phyloP scores from a whole-genome alignment of 1,139 yeast species.

The Kluyveromyces sp. region DNA sequence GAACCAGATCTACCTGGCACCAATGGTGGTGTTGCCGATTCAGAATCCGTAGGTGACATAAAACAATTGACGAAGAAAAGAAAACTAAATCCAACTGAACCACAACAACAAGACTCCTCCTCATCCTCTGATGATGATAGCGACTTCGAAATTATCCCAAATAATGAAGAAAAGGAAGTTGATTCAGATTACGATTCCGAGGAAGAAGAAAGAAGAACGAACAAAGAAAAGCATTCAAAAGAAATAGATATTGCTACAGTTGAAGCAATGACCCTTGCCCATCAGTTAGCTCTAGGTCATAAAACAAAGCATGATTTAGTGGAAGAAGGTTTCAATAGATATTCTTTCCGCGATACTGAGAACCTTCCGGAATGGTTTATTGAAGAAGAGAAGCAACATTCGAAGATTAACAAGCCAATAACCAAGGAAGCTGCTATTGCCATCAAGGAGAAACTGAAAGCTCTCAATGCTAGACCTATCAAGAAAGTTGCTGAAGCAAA shows the following conservation, averaged over 20 bases:
- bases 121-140: constrained; percentile 20
- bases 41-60: constrained; percentile 20
- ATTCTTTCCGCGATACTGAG: constrained; percentile 84
- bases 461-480: constrained; percentile 93
- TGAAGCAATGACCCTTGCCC: constrained; percentile 97
- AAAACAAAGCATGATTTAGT: constrained; percentile 73
- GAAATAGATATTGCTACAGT: constrained; percentile 83
- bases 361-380: constrained; percentile 93
- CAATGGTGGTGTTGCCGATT: constrained; percentile 6
- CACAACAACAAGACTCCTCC: constrained; percentile 9
- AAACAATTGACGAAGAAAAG: constrained; percentile 12
- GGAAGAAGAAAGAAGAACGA: constrained; percentile 37
- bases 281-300: constrained; percentile 86
- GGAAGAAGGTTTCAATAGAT: constrained; percentile 87
- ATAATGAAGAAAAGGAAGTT: constrained; percentile 34
- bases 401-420: constrained; percentile 80
- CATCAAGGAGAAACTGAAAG: constrained; percentile 78
- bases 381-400: constrained; percentile 84
- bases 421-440: constrained; percentile 97
- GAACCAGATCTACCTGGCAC: constrained; percentile 36
- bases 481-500: constrained; percentile 96
- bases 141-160: constrained; percentile 50
- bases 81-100: constrained; percentile 6
- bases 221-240: constrained; percentile 43
- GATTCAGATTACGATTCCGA: constrained; percentile 43